Evolutionary conservation across 352 stramenopile species (phyloP).

Genomic region (Pythium pyrilobum): DNA sequence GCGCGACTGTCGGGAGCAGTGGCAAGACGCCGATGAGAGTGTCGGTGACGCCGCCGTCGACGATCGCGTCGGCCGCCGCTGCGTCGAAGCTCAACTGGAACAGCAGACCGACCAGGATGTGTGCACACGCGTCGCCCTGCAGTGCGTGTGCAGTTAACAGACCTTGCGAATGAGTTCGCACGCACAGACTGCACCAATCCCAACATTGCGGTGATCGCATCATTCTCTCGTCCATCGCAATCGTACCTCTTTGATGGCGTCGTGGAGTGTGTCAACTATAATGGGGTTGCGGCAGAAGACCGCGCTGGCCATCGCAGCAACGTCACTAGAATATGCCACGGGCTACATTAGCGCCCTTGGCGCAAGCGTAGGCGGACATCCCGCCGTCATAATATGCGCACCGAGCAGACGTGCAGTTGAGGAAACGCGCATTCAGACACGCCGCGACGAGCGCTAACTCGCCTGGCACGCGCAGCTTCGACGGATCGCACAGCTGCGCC

Average conservation of each 20-base stretch:
- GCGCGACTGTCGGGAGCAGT: slow-evolving; percentile 3
- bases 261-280: slow-evolving; percentile 1
- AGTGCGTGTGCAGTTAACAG: not conserved
- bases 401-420: not conserved
- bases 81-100: slow-evolving; percentile 7
- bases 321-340: no score
- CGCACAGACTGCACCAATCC: no score
- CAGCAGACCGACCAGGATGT: slow-evolving; percentile 20
- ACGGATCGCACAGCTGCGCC: slow-evolving; percentile 8
- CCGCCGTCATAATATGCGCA: not conserved
- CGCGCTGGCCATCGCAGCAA: not conserved
- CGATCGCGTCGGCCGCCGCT: not conserved
- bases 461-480: slow-evolving; percentile 7
- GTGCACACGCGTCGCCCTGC: slow-evolving; percentile 13
- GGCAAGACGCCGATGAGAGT: slow-evolving; percentile 15
- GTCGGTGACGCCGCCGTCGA: slow-evolving; percentile 8
- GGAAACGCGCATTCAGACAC: slow-evolving; percentile 14
- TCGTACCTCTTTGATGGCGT: slow-evolving; percentile 13
- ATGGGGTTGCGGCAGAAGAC: slow-evolving; percentile 3
- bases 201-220: no score
- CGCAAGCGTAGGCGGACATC: no score
- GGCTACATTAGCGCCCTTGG: no score
- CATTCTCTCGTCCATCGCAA: no score
- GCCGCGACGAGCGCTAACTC: slow-evolving; percentile 12
- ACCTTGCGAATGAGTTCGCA: not conserved